Evolutionary conservation across 257 asterid genomes (phyloP), one percentile per base, ranked within the genome.

Genomic region (Rehmannia glutinosa): DNA sequence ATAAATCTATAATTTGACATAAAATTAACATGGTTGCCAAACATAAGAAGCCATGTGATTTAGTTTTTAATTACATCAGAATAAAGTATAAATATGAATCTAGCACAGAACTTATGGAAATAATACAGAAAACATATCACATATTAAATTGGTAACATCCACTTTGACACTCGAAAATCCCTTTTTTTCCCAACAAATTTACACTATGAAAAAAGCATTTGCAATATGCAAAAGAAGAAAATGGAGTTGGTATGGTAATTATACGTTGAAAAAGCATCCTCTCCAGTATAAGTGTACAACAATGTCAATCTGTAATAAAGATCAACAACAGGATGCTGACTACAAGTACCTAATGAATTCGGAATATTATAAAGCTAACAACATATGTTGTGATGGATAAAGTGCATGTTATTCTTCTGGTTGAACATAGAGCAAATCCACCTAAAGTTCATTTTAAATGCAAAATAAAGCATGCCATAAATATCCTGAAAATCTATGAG

Each of bases 361-460:
- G 20, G 27, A 9, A 16, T 20, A 23, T 10, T 35, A 51, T 1
- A 7, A 16, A 21, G 62, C 8, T 66, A 16, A 61, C 21, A n/a
- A 17, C 16, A 12, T 69, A 20, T 42, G 8, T 46, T 47, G 30
- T 3, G 33, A 30, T 30, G 25, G 25, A 27, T 53, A 23, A 8
- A n/a, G 2, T 42, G 59, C 4, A 69, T 49, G 39, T 38, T 27
- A 10, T 25, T 38, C 43, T 62, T 17, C 49, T 25, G 8, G 20
- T 13, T 47, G 41, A 46, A 46, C 25, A 41, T 25, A 25, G 33
- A 24, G 61, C 49, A 3, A 2, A 3, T 2, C 8, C 57, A 50
- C 32, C 57, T 39, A 60, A 30, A 47, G 46, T n/a, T 20, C 33
- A 30, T 52, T 71, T n/a, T 23, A 19, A 27, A 13, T 72, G 68